These are phyloP conservation scores for Penicillium italicum DNA, from an alignment of 2,329 filamentous ascomycete species.

Conservation along the genomic window DNA sequence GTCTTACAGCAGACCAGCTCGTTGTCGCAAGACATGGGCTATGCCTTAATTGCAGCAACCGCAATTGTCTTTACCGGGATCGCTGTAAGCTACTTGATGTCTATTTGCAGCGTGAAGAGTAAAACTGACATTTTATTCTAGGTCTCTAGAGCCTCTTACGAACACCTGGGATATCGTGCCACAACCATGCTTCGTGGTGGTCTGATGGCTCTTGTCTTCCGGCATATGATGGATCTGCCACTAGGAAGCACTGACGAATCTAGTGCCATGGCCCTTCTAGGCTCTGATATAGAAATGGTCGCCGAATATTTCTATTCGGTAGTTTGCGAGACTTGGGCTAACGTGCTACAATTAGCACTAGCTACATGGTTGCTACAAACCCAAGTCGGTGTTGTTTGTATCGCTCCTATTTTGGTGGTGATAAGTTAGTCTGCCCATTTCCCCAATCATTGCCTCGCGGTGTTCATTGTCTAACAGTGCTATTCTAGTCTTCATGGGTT, in stretches of 20 bases:
- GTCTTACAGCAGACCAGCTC: slow-evolving; percentile 5
- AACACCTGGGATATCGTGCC: slow-evolving; percentile 14
- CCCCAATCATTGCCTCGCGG: not conserved
- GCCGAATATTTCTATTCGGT: slow-evolving; percentile 20
- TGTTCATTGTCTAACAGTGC: not conserved
- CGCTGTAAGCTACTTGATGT: slow-evolving; percentile 5
- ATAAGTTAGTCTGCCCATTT: slow-evolving; percentile 19
- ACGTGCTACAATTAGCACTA: slow-evolving; percentile 34
- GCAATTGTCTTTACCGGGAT: slow-evolving; percentile 10
- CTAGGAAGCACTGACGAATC: slow-evolving; percentile 19
- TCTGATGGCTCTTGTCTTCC: slow-evolving; percentile 18
- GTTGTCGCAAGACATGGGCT: slow-evolving; percentile 1
- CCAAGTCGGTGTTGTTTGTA: slow-evolving; percentile 33
- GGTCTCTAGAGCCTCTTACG: not conserved
- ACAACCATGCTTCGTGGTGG: slow-evolving; percentile 20
- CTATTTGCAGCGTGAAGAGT: not conserved
- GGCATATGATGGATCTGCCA: slow-evolving; percentile 21
- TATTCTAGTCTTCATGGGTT: not conserved
- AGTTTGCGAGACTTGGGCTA: slow-evolving; percentile 34
- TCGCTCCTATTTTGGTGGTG: slow-evolving; percentile 32
- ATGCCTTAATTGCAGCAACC: slow-evolving; percentile 7
- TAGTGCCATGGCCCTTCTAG: slow-evolving; percentile 23
- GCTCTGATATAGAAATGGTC: slow-evolving; percentile 23
- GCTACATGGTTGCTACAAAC: slow-evolving; percentile 32
- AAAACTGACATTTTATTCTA: not conserved